Evolutionary conservation across 306 rosid genomes (phyloP), one percentile per base, ranked within the genome.

Genomic region (Gillenia trifoliata): DNA sequence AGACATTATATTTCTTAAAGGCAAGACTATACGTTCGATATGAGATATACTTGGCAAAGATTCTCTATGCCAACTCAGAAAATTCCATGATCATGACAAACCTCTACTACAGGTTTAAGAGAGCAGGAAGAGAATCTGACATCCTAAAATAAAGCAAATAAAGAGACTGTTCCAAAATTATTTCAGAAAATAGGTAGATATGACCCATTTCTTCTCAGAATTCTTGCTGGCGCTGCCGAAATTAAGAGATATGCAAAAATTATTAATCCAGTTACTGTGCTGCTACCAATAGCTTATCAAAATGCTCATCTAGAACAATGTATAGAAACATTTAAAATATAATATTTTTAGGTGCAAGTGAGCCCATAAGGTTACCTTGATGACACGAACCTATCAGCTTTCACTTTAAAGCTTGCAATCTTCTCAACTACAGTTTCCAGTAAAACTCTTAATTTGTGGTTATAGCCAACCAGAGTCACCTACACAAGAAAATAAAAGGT

Each of bases 381-480:
- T 88, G 72, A 94, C 92, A 86, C 80, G 85, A 91, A 94, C 85
- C 98, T 88, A 78, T 91, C 97, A 59, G 87, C 61, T 76, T 81
- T 83, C 86, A 91, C 96, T 72, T 59, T 64, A 81, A 93, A 93
- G 17, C 80, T 72, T 61, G 90, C 90, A 79, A 94, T 88, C 80
- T 90, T 86, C 76, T 80, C 82, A 40, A 91, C 72, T 45, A 94
- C 75, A 33, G 93, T 88, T 83, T 91, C 91, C 80, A 91, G 85
- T 64, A 94, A 84, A 77, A 82, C 79, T 82, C 91, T 84, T 78
- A 94, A 72, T 80, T 91, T 94, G 90, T 94, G 91, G 79, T 91
- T 94, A 71, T 91, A 94, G 52, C 98, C 98, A 64, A 75, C 26
- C 49, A 94, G 87, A 62, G 79, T 83, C 79, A 94, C 91, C 98